A percentile compares a stretch with the other conserved stretches of the same genome.
Conservation (phyloP, 2,329 filamentous ascomycete genomes). For the Trichophyton verrucosum region DNA sequence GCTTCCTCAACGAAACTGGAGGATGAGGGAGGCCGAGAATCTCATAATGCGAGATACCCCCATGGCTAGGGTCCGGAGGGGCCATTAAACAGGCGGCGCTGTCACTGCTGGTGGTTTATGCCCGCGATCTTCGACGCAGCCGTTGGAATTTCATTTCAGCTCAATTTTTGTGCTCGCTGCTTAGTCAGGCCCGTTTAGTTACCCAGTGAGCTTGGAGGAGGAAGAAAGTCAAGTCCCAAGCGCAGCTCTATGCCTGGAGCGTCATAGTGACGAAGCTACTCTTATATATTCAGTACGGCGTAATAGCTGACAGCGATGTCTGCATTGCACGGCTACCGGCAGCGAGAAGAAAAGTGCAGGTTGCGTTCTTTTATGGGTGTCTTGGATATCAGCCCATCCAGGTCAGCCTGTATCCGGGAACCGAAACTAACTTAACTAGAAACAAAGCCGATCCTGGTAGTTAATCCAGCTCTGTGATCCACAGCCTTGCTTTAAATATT, state of each 20-base stretch:
- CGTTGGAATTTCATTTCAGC: background rate
- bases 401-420: background rate
- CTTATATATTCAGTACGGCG: background rate
- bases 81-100: background rate
- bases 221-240: too few relatives aligned
- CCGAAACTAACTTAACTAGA: background rate
- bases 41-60: slow-evolving; percentile 25
- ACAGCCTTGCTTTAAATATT: background rate
- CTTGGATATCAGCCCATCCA: background rate
- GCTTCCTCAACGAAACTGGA: slow-evolving; percentile 22
- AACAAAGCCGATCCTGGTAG: background rate
- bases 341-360: background rate
- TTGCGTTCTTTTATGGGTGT: background rate
- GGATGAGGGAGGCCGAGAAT: slow-evolving; percentile 28
- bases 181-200: background rate
- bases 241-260: too few relatives aligned
- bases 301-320: background rate
- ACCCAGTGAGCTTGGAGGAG: background rate
- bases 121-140: background rate
- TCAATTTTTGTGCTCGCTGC: background rate
- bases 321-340: background rate
- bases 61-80: background rate
- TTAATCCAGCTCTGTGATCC: background rate
- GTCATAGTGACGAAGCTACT: too few relatives aligned
- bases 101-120: background rate